A percentile compares a stretch with the other conserved stretches of the same genome.
Conservation (phyloP, 768 basidiomycete genomes). For the Calocybe gangraenosa region DNA sequence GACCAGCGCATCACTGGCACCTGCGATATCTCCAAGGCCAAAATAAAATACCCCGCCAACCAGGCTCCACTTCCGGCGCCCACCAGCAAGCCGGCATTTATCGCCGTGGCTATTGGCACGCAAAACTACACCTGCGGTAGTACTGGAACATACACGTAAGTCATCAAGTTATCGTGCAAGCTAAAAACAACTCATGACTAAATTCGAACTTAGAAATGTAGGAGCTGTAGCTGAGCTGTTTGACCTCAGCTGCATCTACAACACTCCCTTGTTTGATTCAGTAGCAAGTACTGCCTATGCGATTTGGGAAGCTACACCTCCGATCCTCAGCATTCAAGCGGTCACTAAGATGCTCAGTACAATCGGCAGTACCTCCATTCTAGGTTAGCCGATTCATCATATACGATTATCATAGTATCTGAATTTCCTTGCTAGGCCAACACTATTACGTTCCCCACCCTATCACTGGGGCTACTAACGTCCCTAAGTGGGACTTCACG, state of each 20-base stretch:
- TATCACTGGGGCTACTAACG: constrained; percentile 31
- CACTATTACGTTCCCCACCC: constrained; percentile 57
- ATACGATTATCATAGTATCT: background rate
- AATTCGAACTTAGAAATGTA: constrained; percentile 26
- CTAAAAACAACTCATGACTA: too few species aligned
- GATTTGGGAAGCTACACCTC: constrained; percentile 21
- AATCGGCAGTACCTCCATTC: constrained; percentile 15
- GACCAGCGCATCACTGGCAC: background rate
- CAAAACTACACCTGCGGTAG: constrained; percentile 53
- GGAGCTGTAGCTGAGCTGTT: constrained; percentile 52
- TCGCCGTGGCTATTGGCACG: constrained; percentile 43
- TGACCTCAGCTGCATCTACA: constrained; percentile 48
- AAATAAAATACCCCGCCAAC: constrained; percentile 22
- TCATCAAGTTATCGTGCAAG: background rate
- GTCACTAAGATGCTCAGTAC: constrained; percentile 11
- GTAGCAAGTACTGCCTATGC: constrained; percentile 26
- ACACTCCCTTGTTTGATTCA: constrained; percentile 18
- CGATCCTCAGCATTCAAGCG: constrained; percentile 3
- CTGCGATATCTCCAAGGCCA: constrained; percentile 24
- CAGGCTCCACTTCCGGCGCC: constrained; percentile 33
- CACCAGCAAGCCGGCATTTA: constrained; percentile 28
- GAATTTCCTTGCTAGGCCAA: constrained; percentile 26
- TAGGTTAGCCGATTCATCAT: constrained; percentile 15
- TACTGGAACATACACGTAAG: constrained; percentile 41
- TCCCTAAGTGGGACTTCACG: constrained; percentile 58